Conservation (phyloP, 768 basidiomycete genomes). For the Leccinum barrowsii region DNA sequence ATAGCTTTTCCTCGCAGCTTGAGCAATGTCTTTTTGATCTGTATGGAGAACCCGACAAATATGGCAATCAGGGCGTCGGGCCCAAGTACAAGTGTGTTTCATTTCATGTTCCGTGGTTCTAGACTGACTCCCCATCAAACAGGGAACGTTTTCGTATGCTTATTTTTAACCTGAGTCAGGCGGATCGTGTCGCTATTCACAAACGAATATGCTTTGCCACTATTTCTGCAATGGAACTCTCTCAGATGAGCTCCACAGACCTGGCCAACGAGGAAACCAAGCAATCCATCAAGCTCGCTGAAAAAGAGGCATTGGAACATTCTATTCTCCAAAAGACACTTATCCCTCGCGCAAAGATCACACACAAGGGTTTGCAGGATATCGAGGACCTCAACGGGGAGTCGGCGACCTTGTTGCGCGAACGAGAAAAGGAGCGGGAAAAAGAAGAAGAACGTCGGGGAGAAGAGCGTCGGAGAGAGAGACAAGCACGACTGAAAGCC, state of each 20-base stretch:
- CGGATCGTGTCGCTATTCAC: conserved; percentile 76
- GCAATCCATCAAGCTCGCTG: conserved; percentile 75
- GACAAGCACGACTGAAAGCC: conserved; percentile 56
- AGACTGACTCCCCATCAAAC: conserved; percentile 9
- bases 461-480: conserved; percentile 60
- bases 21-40: conserved; percentile 75
- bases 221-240: conserved; percentile 69
- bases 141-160: conserved; percentile 92
- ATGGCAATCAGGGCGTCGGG: conserved; percentile 57
- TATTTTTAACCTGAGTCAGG: conserved; percentile 81
- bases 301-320: conserved; percentile 79
- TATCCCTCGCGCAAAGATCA: conserved; percentile 74
- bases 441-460: conserved; percentile 60
- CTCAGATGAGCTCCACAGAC: conserved; percentile 85
- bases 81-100: conserved; percentile 75
- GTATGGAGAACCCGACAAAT: conserved; percentile 75
- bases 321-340: conserved; percentile 74
- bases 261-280: conserved; percentile 85
- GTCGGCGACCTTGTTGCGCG: conserved; percentile 31
- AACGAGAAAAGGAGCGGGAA: conserved; percentile 56
- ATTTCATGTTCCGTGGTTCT: not conserved
- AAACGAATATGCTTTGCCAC: conserved; percentile 66
- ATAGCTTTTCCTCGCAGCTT: conserved; percentile 64
- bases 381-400: conserved; percentile 78
- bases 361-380: conserved; percentile 89